Evolutionary conservation across 169 alveolate species (phyloP), one percentile per base, ranked within the genome.

Genomic region (Plasmodium vivax): DNA sequence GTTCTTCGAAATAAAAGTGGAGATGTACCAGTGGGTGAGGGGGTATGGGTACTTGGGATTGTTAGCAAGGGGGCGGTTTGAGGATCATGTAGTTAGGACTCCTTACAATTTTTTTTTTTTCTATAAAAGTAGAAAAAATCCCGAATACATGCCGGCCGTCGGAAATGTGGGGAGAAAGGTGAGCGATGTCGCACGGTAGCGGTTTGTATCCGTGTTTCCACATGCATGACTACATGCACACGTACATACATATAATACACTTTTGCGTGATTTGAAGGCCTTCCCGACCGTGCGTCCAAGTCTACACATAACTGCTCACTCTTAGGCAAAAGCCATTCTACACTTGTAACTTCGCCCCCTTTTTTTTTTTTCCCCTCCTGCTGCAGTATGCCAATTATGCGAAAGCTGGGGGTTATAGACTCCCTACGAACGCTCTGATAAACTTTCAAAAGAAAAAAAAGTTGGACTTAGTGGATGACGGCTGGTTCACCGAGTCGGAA

Each of bases 21-120:
- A 96, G 82, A 95, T 96, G 97, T 96, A 93, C 85, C 98, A 96
- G 68, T 96, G 97, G 98, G 95, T 95, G 19, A 83, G 84, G 27
- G 62, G 71, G 27, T 82, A 58, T 51, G 96, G 98, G 43, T 47
- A 80, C 72, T 58, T 88, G 47, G 94, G 85, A 30, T 88, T 88
- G 71, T 88, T 73, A 41, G 41, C 94, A 36, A 54, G 83, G 51
- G 94, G 94, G 23, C 79, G 19, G 27, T 88, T 88, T 88, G 82
- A 58, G 83, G 94, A 88, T 79, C 94, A 88, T 41, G 43, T 88
- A 88, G 94, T 88, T 79, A 51, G 74, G 27, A 88, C 87, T 30
- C 94, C 94, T 56, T 88, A 79, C 27, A 88, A 88, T 88, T 88
- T 88, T 88, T 47, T 79, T 32, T 79, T 79, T 79, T 88, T 88